Conservation (phyloP, 208 protist genomes). For the Trypanosoma avium region DNA sequence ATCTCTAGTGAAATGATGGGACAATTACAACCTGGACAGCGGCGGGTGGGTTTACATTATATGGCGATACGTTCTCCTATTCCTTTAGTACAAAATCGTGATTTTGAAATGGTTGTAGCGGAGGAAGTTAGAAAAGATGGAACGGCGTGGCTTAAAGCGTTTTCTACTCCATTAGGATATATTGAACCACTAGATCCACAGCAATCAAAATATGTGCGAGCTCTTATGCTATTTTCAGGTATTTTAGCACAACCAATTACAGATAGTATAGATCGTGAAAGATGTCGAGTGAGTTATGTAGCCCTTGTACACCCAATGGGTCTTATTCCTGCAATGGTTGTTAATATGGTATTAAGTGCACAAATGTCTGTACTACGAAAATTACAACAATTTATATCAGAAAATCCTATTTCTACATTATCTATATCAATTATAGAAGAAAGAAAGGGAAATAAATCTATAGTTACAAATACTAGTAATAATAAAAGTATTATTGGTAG, state of each 20-base stretch:
- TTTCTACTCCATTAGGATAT: slow-evolving; percentile 64
- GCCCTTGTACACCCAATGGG: slow-evolving; percentile 82
- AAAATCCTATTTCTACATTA: slow-evolving; percentile 35
- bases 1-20: background rate
- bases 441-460: background rate
- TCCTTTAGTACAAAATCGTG: slow-evolving; percentile 60
- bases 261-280: slow-evolving; percentile 10
- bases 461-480: background rate
- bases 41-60: slow-evolving; percentile 71
- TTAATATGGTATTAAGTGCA: slow-evolving; percentile 64
- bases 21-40: slow-evolving; percentile 41
- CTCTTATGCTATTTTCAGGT: slow-evolving; percentile 56
- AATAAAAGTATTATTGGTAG: too few species aligned
- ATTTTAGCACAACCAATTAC: slow-evolving; percentile 51
- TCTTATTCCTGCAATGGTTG: slow-evolving; percentile 53
- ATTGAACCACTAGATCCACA: slow-evolving; percentile 49
- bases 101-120: slow-evolving; percentile 76
- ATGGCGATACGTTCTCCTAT: slow-evolving; percentile 61
- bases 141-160: slow-evolving; percentile 64
- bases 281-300: slow-evolving; percentile 67
- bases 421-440: background rate
- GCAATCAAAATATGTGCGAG: slow-evolving; percentile 71
- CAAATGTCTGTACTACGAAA: slow-evolving; percentile 44
- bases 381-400: slow-evolving; percentile 50
- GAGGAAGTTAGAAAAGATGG: slow-evolving; percentile 58